phyloP scores from a whole-genome alignment of 2,329 filamentous ascomycete species.

The Bertia moriformis region DNA sequence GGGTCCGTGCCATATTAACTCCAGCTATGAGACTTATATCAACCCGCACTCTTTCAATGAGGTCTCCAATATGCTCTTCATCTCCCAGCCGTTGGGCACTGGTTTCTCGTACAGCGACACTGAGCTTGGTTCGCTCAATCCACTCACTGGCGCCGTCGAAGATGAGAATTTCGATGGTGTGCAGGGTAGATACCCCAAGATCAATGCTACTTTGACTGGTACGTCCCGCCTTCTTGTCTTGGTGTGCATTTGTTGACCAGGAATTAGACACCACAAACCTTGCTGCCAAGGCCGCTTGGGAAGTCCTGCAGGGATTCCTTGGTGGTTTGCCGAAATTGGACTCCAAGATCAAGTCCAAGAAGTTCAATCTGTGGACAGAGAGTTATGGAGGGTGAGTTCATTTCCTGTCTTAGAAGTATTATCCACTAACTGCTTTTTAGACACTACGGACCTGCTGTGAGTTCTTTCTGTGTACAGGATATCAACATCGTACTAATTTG shows the following conservation, averaged over 20 bases:
- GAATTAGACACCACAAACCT: slow-evolving; percentile 12
- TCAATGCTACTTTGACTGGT: not conserved
- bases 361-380: slow-evolving; percentile 45
- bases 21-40: not conserved
- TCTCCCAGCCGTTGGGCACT: slow-evolving; percentile 16
- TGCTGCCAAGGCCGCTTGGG: slow-evolving; percentile 13
- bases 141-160: not conserved
- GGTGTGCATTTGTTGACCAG: too few species aligned
- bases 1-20: not conserved
- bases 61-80: slow-evolving; percentile 34
- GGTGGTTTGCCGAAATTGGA: slow-evolving; percentile 18
- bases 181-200: not conserved
- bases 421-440: slow-evolving; percentile 15
- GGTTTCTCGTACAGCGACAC: not conserved
- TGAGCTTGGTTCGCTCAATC: slow-evolving; percentile 1
- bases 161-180: not conserved
- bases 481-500: slow-evolving; percentile 7
- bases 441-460: slow-evolving; percentile 29
- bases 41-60: slow-evolving; percentile 1
- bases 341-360: slow-evolving; percentile 29
- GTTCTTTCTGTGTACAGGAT: not conserved
- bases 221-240: too few species aligned
- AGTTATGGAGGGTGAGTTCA: slow-evolving; percentile 27
- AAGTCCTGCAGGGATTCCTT: slow-evolving; percentile 13
- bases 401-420: not conserved